phyloP scores from a whole-genome alignment of 129 eudicot species.

The Cynara cardunculus region DNA sequence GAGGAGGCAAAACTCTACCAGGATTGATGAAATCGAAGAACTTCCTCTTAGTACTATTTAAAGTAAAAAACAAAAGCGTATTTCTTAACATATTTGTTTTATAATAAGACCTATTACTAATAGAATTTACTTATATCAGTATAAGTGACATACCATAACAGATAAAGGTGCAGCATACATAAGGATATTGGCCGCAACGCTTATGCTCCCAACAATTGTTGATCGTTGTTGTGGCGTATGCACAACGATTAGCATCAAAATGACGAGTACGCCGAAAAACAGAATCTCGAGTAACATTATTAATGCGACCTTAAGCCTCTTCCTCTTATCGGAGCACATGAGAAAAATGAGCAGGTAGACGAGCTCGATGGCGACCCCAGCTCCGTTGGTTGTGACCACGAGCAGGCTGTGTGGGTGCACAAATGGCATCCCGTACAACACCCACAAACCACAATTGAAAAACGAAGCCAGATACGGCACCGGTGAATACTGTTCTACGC shows the following conservation, averaged over 20 bases:
- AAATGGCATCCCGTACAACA: conserved; percentile 74
- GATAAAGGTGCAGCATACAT: conserved; percentile 90
- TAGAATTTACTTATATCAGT: not conserved
- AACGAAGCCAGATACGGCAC: conserved; percentile 70
- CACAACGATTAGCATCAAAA: conserved; percentile 43
- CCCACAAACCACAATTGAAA: conserved; percentile 77
- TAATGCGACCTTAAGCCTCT: conserved; percentile 32
- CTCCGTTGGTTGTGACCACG: conserved; percentile 67
- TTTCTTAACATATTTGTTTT: no score
- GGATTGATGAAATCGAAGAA: no score
- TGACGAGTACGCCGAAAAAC: conserved; percentile 31
- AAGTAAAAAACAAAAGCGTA: not conserved
- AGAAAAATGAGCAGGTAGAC: conserved; percentile 48
- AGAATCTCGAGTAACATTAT: conserved; percentile 42
- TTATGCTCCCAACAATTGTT: conserved; percentile 54
- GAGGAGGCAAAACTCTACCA: not conserved
- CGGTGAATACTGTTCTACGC: conserved; percentile 77
- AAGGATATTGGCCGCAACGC: conserved; percentile 47
- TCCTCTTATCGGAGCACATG: conserved; percentile 27
- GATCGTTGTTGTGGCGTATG: conserved; percentile 49
- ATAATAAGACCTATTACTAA: not conserved
- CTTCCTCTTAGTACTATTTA: not conserved
- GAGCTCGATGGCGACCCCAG: conserved; percentile 59
- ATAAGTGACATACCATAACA: conserved; percentile 52
- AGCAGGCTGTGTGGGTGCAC: conserved; percentile 72